Percentiles rank a stretch among this genome's conserved stretches.
Evolutionary conservation across 1,284 basidiomycete species (phyloP).

Genomic region (Caloboletus inedulis): DNA sequence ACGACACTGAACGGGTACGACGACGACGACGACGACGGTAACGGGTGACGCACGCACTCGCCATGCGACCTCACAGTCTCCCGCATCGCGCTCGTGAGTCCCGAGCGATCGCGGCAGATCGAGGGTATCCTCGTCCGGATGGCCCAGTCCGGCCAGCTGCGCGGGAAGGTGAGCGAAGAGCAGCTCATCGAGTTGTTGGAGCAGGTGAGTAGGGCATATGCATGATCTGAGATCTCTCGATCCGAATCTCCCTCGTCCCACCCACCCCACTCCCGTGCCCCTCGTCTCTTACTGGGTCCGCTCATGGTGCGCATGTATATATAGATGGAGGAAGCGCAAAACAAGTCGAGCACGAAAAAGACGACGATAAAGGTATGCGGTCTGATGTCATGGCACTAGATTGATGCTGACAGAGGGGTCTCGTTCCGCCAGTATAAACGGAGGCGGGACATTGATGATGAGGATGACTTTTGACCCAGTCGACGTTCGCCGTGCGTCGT

Average conservation of each 20-base stretch:
- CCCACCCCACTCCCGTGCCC: neutral
- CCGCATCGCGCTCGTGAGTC: slow-evolving; percentile 90
- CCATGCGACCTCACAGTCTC: slow-evolving; percentile 53
- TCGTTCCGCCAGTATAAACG: slow-evolving; percentile 60
- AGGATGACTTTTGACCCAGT: slow-evolving; percentile 56
- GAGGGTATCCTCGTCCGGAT: slow-evolving; percentile 84
- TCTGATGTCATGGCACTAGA: neutral
- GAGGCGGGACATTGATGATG: slow-evolving; percentile 68
- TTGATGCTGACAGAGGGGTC: neutral
- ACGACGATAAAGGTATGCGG: slow-evolving; percentile 68
- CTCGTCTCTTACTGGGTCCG: neutral
- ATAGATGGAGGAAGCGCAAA: slow-evolving; percentile 66
- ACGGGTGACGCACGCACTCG: neutral
- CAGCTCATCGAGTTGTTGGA: slow-evolving; percentile 91
- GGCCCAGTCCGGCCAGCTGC: slow-evolving; percentile 91
- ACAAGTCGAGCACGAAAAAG: slow-evolving; percentile 52
- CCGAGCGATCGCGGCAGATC: slow-evolving; percentile 83
- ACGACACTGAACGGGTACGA: neutral
- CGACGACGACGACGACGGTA: too few relatives aligned
- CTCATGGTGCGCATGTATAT: neutral
- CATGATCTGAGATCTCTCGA: neutral
- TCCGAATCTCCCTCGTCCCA: neutral
- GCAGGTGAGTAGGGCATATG: slow-evolving; percentile 58
- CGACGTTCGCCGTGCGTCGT: neutral
- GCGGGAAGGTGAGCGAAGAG: slow-evolving; percentile 80